phyloP scores from a whole-genome alignment of 257 asterid species.

The Verbena officinalis region DNA sequence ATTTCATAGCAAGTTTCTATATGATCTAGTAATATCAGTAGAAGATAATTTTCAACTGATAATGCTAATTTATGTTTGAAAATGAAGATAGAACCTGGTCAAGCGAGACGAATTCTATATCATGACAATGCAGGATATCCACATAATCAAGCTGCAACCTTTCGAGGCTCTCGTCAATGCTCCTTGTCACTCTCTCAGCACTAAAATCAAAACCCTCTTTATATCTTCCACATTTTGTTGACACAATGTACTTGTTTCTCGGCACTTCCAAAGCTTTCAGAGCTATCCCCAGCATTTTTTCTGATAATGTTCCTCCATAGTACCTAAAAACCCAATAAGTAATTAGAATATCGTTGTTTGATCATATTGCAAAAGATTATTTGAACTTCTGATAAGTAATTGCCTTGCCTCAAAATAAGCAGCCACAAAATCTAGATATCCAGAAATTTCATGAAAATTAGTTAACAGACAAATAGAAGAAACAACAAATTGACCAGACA shows the following conservation, averaged over 20 bases:
- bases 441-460: background rate
- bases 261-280: constrained; percentile 88
- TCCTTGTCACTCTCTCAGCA: constrained; percentile 89
- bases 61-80: background rate
- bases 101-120: constrained; percentile 90
- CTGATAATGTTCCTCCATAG: constrained; percentile 94
- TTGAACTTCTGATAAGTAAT: background rate
- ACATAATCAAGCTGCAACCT: constrained; percentile 98
- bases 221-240: constrained; percentile 97
- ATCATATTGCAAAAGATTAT: background rate
- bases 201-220: constrained; percentile 92
- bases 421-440: background rate
- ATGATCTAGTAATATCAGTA: constrained; percentile 3
- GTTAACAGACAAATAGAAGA: background rate
- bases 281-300: constrained; percentile 76
- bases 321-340: constrained; percentile 46
- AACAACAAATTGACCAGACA: background rate
- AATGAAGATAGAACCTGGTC: constrained; percentile 65
- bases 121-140: constrained; percentile 92
- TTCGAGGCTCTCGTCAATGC: constrained; percentile 92
- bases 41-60: constrained; percentile 1
- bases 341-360: background rate
- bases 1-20: background rate
- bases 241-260: constrained; percentile 78
- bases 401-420: constrained; percentile 13